phyloP scores from a whole-genome alignment of 1,284 basidiomycete genomes.

The Ceratobasidium sp. region DNA sequence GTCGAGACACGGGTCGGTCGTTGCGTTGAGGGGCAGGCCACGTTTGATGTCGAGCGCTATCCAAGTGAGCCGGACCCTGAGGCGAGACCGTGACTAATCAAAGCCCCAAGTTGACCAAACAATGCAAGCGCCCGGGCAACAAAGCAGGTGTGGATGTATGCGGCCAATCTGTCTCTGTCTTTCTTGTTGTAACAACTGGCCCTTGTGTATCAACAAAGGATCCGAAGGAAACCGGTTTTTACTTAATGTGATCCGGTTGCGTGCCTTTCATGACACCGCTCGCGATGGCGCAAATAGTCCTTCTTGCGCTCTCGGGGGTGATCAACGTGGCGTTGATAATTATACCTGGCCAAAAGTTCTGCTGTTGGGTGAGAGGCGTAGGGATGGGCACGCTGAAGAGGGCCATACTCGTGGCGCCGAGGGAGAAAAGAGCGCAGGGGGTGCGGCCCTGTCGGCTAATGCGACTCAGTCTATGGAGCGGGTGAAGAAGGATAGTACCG shows the following conservation, averaged over 20 bases:
- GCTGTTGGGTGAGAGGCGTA: constrained; percentile 36
- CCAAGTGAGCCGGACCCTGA: constrained; percentile 30
- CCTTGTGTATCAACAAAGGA: no score
- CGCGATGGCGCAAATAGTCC: constrained; percentile 35
- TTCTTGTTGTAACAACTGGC: neutral
- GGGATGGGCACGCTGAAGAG: neutral
- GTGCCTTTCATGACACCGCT: constrained; percentile 15
- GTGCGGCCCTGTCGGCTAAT: neutral
- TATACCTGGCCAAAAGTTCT: constrained; percentile 47
- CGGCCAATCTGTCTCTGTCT: neutral
- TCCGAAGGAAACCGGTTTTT: no score
- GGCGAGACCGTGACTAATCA: constrained; percentile 27
- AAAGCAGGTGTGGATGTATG: neutral
- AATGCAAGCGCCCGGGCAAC: neutral
- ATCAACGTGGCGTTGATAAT: constrained; percentile 47
- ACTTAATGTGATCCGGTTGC: no score
- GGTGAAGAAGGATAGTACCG: neutral
- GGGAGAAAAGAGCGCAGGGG: neutral
- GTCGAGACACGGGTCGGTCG: neutral
- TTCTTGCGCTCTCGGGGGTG: constrained; percentile 44
- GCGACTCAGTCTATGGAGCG: neutral
- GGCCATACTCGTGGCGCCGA: neutral
- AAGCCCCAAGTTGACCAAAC: constrained; percentile 17
- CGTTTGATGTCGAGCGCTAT: constrained; percentile 21
- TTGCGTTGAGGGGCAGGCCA: constrained; percentile 23